Base-by-base conservation (phyloP, 2,329 filamentous ascomycete species). In the Keithomyces neogunnii region DNA sequence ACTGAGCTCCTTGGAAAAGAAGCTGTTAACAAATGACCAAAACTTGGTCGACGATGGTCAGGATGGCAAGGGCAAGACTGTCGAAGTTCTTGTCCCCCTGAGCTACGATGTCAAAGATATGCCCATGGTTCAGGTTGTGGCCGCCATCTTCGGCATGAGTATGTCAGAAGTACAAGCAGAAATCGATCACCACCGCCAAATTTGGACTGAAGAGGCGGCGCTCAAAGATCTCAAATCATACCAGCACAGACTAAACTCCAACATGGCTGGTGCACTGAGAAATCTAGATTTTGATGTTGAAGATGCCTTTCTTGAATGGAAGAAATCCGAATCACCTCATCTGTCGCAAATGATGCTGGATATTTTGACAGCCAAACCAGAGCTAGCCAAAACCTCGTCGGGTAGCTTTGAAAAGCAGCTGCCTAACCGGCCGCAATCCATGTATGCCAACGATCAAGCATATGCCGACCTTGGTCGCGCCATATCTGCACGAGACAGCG, bases 21-120 rank as follows among this genome's bases (percentile, higher is more conserved):
- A 97, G 72, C 79, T 99, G 51, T 78, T 99, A 56, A 87, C 89
- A 48, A 93, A 96, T 66, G 92, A 97, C 62, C 89, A 96, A 68
- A 90, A 97, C 64, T 76, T 99, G 48, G 66, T 67, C 30, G 63
- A 62, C 19, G 60, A 57, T 31, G 64, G 65, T 35, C 57, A 63
- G 31, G 66, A 67, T 50, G 62, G 63, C 10, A 61, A 62, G 28
- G 69, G 68, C 32, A 68, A 63, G 26, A 87, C 85, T 7, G 78
- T 93, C 56, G 92, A 96, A 66, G 87, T 92, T 28, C 78, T 88
- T 51, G 81, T 90, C 3, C 90, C 92, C 9, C 73, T 95, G 52
- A 93, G 84, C 63, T 89, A 96, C 67, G 89, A 96, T 67, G 86
- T 97, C 64, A 96, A 93, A 69, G 93, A 99, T 65, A 99, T 99